Base-by-base conservation (phyloP, 2,329 filamentous ascomycete species). In the Colletotrichum zoysiae region DNA sequence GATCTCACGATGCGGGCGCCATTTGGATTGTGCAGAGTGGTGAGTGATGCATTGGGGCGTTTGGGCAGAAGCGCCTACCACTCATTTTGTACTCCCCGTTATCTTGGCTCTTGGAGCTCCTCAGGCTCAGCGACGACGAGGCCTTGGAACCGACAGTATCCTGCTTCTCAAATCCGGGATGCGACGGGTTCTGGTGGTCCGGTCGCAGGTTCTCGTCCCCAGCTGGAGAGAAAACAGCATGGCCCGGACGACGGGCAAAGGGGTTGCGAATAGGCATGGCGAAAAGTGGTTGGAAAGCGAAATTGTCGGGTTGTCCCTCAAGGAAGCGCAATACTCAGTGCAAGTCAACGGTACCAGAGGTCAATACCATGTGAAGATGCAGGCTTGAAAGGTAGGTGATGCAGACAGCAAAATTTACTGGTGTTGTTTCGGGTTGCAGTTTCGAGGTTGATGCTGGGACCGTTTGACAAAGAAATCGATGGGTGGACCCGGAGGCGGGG, bases 1-100 rank as follows among this genome's bases (percentile, higher is more conserved):
- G 71, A 70, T 78, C 75, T 76, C 75, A 77, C 76, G 76, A 76
- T 60, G 30, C 30, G 56, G 33, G 46, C 26, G 38, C 67, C 33
- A 38, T 38, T 30, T 30, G 18, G 50, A n/a, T 9, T 26, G n/a
- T 61, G 73, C 48, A 59, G 73, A 56, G 65, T 69, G 51, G 74
- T 73, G 71, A 71, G 74, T 73, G 71, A 71, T 46, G 44, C 35
- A 16, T 48, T 35, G 46, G 64, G 63, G 53, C 66, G 48, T 66
- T 40, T 65, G 70, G 59, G 40, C 35, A 53, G 26, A 46, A 40
- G 69, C 58, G 82, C 90, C 78, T 88, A 94, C 92, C 92, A 82
- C 92, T 93, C 88, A 95, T 88, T 82, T 94, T 93, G 83, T 94
- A 94, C 80, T 94, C 92, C 74, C 89, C 90, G 46, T 86, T 91